Percentiles rank a stretch among this genome's conserved stretches.
These are phyloP conservation scores for Amylostereum areolatum DNA, from an alignment of 1,284 basidiomycete species.

Conservation along the genomic window DNA sequence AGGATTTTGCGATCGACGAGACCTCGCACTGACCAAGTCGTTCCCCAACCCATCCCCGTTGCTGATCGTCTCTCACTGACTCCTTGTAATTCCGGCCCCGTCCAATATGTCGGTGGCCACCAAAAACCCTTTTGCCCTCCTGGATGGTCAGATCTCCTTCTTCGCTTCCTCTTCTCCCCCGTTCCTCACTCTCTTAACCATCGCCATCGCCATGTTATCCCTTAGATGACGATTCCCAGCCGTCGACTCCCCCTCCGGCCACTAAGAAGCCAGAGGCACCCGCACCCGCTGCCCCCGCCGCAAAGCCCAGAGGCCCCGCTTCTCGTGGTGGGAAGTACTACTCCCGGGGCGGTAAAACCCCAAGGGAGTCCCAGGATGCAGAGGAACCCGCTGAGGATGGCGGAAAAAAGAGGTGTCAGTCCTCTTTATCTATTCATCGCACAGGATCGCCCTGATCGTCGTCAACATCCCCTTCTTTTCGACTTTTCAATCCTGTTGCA, in stretches of 20 bases:
- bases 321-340: conserved; percentile 73
- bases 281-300: conserved; percentile 32
- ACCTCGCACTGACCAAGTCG: conserved; percentile 13
- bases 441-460: not conserved
- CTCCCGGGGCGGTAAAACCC: conserved; percentile 52
- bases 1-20: too few relatives aligned
- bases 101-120: conserved; percentile 83
- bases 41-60: conserved; percentile 1
- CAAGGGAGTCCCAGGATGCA: conserved; percentile 29
- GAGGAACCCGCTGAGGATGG: conserved; percentile 38
- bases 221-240: conserved; percentile 42
- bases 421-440: conserved; percentile 4
- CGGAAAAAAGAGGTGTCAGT: conserved; percentile 51
- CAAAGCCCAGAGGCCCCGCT: conserved; percentile 50
- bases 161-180: conserved; percentile 3
- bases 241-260: conserved; percentile 34
- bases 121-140: conserved; percentile 75
- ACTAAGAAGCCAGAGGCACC: conserved; percentile 32
- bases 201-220: conserved; percentile 7
- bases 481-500: conserved; percentile 14
- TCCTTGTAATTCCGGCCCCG: conserved; percentile 51
- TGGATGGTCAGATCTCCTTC: conserved; percentile 51
- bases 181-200: conserved; percentile 5
- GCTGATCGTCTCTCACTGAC: conserved; percentile 29
- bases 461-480: not conserved